A percentile compares a stretch with the other conserved stretches of the same genome.
phyloP scores from a whole-genome alignment of 108 stramenopile genomes.

The Parmales sp. region DNA sequence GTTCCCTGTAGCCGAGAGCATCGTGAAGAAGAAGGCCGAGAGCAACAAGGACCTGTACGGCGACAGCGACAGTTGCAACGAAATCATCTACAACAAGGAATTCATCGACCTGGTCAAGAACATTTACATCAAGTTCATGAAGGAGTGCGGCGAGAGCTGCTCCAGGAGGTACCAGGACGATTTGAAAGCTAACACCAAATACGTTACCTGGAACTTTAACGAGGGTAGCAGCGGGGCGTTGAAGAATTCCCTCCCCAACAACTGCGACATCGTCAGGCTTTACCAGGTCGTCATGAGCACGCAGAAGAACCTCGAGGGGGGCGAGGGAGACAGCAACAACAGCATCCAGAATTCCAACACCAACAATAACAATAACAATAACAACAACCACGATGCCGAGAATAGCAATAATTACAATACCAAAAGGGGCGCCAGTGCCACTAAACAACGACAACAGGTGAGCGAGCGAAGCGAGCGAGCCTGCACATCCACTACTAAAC shows the following conservation, averaged over 20 bases:
- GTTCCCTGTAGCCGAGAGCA: slow-evolving; percentile 70
- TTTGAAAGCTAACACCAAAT: slow-evolving; percentile 71
- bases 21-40: slow-evolving; percentile 63
- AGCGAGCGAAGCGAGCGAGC: too few relatives aligned
- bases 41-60: slow-evolving; percentile 35
- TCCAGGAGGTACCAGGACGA: slow-evolving; percentile 70
- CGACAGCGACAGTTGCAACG: slow-evolving; percentile 22
- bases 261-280: slow-evolving; percentile 51
- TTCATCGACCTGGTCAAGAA: slow-evolving; percentile 58
- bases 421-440: too few relatives aligned
- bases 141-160: slow-evolving; percentile 52
- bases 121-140: slow-evolving; percentile 73
- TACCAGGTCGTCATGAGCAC: slow-evolving; percentile 56
- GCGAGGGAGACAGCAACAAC: too few relatives aligned
- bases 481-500: too few relatives aligned
- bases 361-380: too few relatives aligned
- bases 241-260: slow-evolving; percentile 62
- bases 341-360: too few relatives aligned
- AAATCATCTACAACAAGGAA: slow-evolving; percentile 54
- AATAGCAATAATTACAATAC: too few relatives aligned
- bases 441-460: slow-evolving; percentile 4
- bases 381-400: too few relatives aligned
- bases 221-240: slow-evolving; percentile 69
- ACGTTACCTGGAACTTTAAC: slow-evolving; percentile 88
- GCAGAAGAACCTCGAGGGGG: slow-evolving; percentile 29